Percentiles rank a stretch among this genome's conserved stretches.
phyloP scores from a whole-genome alignment of 768 basidiomycete species.

The Agaricus blazei region DNA sequence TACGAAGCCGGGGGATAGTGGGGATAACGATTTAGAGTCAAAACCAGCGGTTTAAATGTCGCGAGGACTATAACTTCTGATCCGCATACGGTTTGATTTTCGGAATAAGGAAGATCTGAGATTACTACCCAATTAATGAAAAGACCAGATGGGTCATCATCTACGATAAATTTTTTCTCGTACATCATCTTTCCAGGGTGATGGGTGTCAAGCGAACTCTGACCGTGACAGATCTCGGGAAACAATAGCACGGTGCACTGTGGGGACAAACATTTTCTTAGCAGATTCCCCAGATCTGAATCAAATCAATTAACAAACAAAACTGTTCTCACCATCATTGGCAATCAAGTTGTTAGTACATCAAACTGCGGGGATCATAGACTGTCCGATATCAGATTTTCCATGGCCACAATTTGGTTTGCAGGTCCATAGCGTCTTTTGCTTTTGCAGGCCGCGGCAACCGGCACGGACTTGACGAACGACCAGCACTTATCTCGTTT shows the following conservation, averaged over 20 bases:
- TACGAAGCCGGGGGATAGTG: not conserved
- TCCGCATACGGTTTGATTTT: not conserved
- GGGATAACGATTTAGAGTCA: not conserved
- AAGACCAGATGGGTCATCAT: not conserved
- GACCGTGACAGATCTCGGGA: not conserved
- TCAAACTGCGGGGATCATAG: too few relatives aligned
- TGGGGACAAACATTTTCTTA: not conserved
- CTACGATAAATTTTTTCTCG: too few relatives aligned
- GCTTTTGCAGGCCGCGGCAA: not conserved
- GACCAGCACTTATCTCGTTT: not conserved
- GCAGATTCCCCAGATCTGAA: not conserved
- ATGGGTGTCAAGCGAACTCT: not conserved
- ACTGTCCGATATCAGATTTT: not conserved
- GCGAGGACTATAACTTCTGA: not conserved
- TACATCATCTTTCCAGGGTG: not conserved
- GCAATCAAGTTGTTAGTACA: not conserved
- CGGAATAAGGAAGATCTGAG: not conserved
- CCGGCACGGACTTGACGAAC: not conserved
- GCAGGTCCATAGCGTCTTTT: not conserved
- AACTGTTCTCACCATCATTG: not conserved
- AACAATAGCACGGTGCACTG: not conserved
- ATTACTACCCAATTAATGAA: too few relatives aligned
- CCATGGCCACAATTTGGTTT: slow-evolving; percentile 5
- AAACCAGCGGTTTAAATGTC: not conserved
- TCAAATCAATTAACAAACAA: not conserved